These are phyloP conservation scores for Amaranthus tricolor DNA, from an alignment of 179 eudicot species.

Conservation along the genomic window DNA sequence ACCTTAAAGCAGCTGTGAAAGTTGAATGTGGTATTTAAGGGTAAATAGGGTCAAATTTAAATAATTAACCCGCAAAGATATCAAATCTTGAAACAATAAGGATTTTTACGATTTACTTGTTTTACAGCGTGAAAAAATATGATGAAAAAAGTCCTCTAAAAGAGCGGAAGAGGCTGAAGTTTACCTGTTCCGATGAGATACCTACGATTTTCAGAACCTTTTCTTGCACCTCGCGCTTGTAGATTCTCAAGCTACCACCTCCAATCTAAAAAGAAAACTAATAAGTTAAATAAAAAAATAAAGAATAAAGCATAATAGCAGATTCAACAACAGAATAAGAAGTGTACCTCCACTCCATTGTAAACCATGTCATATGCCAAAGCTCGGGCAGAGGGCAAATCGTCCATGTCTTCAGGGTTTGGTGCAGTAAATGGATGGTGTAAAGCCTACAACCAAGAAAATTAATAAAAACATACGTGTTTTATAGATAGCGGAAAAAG, in stretches of 20 bases:
- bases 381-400: constrained; percentile 93
- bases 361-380: constrained; percentile 99
- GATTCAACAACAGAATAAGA: neutral
- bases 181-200: constrained; percentile 73
- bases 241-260: constrained; percentile 93
- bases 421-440: constrained; percentile 99
- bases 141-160: neutral
- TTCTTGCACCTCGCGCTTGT: constrained; percentile 80
- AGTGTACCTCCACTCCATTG: constrained; percentile 89
- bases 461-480: neutral
- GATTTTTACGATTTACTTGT: neutral
- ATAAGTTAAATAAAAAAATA: neutral
- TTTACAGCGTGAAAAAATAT: neutral
- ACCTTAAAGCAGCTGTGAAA: neutral
- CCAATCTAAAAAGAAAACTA: constrained; percentile 55
- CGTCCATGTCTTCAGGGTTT: constrained; percentile 82
- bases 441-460: constrained; percentile 59
- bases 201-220: constrained; percentile 73
- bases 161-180: constrained; percentile 1
- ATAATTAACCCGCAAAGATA: neutral
- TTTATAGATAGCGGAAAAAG: neutral
- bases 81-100: neutral
- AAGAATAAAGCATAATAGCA: neutral
- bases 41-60: neutral
- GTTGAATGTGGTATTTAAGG: neutral